These are phyloP conservation scores for Phytopythium kandeliae DNA, from an alignment of 352 stramenopile species.

Conservation along the genomic window DNA sequence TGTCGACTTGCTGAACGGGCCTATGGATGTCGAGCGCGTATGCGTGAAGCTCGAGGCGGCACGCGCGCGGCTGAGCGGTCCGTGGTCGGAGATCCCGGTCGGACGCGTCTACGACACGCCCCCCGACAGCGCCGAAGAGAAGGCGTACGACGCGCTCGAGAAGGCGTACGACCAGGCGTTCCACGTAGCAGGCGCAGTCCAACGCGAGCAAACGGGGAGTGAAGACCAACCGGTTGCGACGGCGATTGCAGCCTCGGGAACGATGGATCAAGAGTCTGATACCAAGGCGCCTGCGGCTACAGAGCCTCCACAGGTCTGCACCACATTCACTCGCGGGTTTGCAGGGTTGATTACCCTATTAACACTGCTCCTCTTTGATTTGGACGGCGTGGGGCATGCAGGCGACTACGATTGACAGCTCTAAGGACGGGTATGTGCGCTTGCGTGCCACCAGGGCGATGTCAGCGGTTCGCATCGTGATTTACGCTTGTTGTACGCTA, in stretches of 20 bases:
- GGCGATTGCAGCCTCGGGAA: too few species aligned
- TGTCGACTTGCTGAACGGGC: not conserved
- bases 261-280: too few species aligned
- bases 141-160: conserved; percentile 44
- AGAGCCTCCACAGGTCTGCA: not conserved
- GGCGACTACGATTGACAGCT: not conserved
- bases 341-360: not conserved
- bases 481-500: too few species aligned
- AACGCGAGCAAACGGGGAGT: conserved; percentile 1
- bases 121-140: conserved; percentile 25
- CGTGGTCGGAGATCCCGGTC: conserved; percentile 28
- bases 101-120: conserved; percentile 51
- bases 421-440: not conserved
- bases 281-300: too few species aligned
- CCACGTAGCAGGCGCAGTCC: conserved; percentile 6
- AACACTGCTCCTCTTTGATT: not conserved
- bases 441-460: too few species aligned
- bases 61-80: conserved; percentile 20
- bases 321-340: not conserved
- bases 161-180: conserved; percentile 59
- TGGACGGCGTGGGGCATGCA: not conserved
- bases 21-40: conserved; percentile 26
- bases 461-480: too few species aligned
- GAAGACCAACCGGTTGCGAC: not conserved
- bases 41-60: conserved; percentile 38